Base-by-base conservation (phyloP, 2,329 filamentous ascomycete species). In the Ambrosiella xylebori region DNA sequence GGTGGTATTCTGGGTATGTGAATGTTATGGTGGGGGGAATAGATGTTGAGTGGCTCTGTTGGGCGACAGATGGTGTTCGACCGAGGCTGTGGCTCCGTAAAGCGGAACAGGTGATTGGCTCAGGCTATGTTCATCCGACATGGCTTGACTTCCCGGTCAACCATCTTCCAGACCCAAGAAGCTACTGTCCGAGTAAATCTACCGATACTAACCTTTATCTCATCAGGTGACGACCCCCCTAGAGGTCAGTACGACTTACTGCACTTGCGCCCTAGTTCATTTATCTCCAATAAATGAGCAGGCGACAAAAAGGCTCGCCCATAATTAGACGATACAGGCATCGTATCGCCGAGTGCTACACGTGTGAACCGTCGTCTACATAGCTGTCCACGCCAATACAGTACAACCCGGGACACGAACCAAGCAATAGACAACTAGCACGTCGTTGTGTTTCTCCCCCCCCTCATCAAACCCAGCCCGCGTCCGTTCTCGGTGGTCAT, bases 1-100 rank as follows among this genome's bases (percentile, higher is more conserved):
- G 93, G 93, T 51, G 93, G 93, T 12, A 98, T 98, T 65, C 73
- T 98, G 62, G 93, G 89, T 93, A 74, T 66, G 75, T 69, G 15
- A 36, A 41, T n/a, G 37, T 41, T 15, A 41, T 39, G 9, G 27
- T 40, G 27, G 35, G 3, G 9, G 39, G 9, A 12, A 9, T 36
- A 19, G 8, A 39, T n/a, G 8, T 19, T 47, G 55, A 13, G 27
- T 27, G 3, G 27, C 27, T 27, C 17, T n/a, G 17, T 37, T 12
- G 50, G 27, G 40, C 19, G 19, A 39, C n/a, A 50, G 44, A 50
- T 13, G 13, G 35, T 15, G 12, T 52, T 36, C 5, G 27, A 27
- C 35, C 27, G 36, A 36, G 13, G 27, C 51, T 53, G 15, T 36
- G 15, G 51, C 9, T n/a, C n/a, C 19, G 3, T 51, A 27, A 19